Percentiles rank a stretch among this genome's conserved stretches.
Evolutionary conservation across 495 filamentous ascomycete genomes (phyloP).

Genomic region (Friedmanniomyces simplex): DNA sequence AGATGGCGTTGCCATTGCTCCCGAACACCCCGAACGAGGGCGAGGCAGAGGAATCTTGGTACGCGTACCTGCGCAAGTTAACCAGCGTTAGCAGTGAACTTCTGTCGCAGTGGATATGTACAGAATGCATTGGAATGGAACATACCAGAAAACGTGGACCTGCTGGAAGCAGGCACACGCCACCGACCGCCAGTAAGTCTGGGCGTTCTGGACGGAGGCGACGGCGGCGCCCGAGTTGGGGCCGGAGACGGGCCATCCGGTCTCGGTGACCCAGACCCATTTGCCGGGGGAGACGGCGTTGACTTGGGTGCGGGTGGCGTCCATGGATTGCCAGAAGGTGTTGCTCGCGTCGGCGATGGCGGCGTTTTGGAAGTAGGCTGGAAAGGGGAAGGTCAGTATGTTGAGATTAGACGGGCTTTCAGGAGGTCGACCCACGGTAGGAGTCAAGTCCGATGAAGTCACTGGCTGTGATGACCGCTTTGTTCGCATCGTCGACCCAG

Average conservation of each 20-base stretch:
- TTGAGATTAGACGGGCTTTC: background rate
- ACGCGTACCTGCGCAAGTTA: conserved; percentile 25
- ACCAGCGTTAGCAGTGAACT: too few species aligned
- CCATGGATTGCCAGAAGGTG: conserved; percentile 19
- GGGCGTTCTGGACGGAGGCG: conserved; percentile 24
- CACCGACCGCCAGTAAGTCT: conserved; percentile 26
- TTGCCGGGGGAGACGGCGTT: conserved; percentile 22
- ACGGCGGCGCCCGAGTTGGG: conserved; percentile 19
- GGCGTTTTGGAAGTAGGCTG: conserved; percentile 21
- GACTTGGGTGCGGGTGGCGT: conserved; percentile 13
- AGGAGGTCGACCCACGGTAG: conserved; percentile 18
- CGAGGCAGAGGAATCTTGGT: conserved; percentile 22
- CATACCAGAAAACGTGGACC: conserved; percentile 24
- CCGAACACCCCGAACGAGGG: conserved; percentile 21
- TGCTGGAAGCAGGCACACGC: conserved; percentile 22
- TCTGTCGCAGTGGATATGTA: too few species aligned
- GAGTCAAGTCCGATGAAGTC: conserved; percentile 25
- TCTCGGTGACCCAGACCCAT: conserved; percentile 28
- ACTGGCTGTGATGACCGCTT: conserved; percentile 19
- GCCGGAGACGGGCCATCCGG: conserved; percentile 22
- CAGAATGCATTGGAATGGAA: too few species aligned
- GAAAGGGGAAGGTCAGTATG: too few species aligned
- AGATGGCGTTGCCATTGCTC: conserved; percentile 9
- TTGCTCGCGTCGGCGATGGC: conserved; percentile 6
- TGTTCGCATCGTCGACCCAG: conserved; percentile 21